Evolutionary conservation across 805 yeast species (phyloP), one percentile per base, ranked within the genome.

Genomic region (Lipomyces orientalis): DNA sequence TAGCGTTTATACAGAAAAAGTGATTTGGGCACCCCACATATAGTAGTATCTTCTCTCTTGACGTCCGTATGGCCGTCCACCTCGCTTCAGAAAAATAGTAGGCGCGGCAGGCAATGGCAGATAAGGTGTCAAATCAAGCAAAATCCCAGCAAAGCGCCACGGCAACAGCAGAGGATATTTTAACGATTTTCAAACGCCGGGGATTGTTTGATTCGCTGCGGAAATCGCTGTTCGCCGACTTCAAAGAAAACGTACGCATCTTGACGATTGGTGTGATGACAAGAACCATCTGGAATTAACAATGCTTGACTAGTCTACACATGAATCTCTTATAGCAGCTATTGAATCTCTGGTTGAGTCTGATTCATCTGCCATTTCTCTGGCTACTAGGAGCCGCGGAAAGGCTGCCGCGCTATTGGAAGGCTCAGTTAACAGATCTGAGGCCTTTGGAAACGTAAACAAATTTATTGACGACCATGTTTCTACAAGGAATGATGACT

Each of bases 141-240:
- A 52, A 22, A 16, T 19, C 34, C 14, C 34, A 9, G 34, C 55
- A 52, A 16, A 52, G 19, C n/a, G 10, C 52, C 2, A 54, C 29
- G 19, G 65, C 7, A 89, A 90, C 59, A 74, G 71, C 73, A 85
- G 84, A 61, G 65, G 70, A 61, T 52, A 61, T 69, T 34, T 43
- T 65, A 25, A 51, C 64, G 2, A 58, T 61, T 12, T 73, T 73
- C 64, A 73, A 73, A 51, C 61, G 71, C 25, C 64, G 67, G 29
- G 75, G 75, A 1, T 51, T 66, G 2, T 73, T 73, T 57, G 75
- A 73, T 56, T 54, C 55, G n/a, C 56, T 65, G 2, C 66, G 75
- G 25, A 69, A 73, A 54, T 62, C 60, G 29, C 52, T 64, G 22
- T 61, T 73, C 25, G 61, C 60, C 25, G 71, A 69, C 31, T 71